These are phyloP conservation scores for Hebeloma cylindrosporum DNA, from an alignment of 768 basidiomycete genomes.

Conservation along the genomic window DNA sequence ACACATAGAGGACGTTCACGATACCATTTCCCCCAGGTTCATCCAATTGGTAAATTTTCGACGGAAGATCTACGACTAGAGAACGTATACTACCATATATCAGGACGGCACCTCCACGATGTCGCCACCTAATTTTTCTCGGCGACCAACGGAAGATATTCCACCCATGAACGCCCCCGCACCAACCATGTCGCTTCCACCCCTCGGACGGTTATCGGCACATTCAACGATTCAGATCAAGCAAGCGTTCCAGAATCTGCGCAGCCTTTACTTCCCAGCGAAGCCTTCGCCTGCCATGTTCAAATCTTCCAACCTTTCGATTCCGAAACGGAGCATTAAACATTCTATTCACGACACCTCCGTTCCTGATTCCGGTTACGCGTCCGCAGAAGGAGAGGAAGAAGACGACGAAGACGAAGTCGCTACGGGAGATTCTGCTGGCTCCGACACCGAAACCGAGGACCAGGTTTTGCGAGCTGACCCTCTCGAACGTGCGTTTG, in stretches of 20 bases:
- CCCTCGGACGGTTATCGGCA: constrained; percentile 43
- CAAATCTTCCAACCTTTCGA: constrained; percentile 27
- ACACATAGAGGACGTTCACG: constrained; percentile 17
- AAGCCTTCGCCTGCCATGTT: constrained; percentile 20
- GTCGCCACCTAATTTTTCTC: constrained; percentile 1
- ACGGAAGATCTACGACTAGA: not conserved
- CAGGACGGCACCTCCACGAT: too few relatives aligned
- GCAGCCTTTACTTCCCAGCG: constrained; percentile 51
- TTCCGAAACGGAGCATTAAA: constrained; percentile 26
- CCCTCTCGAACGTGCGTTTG: constrained; percentile 61
- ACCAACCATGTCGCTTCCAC: constrained; percentile 57
- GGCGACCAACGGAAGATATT: constrained; percentile 3
- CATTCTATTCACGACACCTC: constrained; percentile 40
- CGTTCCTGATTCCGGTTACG: constrained; percentile 76
- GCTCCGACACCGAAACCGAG: constrained; percentile 25
- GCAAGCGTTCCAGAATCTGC: constrained; percentile 44
- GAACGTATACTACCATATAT: not conserved
- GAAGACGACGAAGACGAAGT: constrained; percentile 31
- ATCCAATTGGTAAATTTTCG: not conserved
- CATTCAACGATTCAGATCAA: constrained; percentile 37
- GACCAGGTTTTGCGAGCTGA: constrained; percentile 57
- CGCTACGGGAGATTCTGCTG: constrained; percentile 11
- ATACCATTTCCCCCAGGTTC: constrained; percentile 2
- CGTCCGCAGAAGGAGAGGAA: constrained; percentile 66
- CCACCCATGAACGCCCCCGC: constrained; percentile 24